These are phyloP conservation scores for Aethionema arabicum DNA, from an alignment of 345 rosid species.

Conservation along the genomic window DNA sequence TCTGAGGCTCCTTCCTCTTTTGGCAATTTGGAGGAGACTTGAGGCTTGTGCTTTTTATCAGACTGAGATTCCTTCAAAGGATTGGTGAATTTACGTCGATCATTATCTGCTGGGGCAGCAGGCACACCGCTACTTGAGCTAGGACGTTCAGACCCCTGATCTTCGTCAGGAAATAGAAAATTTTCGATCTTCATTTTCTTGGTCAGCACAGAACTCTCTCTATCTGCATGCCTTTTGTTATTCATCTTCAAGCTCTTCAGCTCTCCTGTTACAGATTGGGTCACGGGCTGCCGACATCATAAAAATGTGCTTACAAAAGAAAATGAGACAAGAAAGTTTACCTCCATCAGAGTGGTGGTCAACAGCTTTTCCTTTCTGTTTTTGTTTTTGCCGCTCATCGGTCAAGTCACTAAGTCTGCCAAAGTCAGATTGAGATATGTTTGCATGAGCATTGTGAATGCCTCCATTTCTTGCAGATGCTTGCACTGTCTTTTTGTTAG, in stretches of 20 bases:
- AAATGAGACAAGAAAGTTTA: slow-evolving; percentile 30
- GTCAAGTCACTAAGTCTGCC: slow-evolving; percentile 43
- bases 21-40: slow-evolving; percentile 43
- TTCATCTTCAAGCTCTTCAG: slow-evolving; percentile 54
- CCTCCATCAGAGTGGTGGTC: slow-evolving; percentile 63
- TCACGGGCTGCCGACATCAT: background rate
- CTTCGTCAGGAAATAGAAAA: slow-evolving; percentile 46
- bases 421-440: slow-evolving; percentile 27
- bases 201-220: slow-evolving; percentile 46
- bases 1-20: slow-evolving; percentile 53
- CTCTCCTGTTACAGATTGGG: slow-evolving; percentile 44
- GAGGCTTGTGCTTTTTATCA: slow-evolving; percentile 41
- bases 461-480: slow-evolving; percentile 42
- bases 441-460: slow-evolving; percentile 41
- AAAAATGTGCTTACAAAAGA: background rate
- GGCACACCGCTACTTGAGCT: slow-evolving; percentile 52
- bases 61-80: slow-evolving; percentile 39
- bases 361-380: slow-evolving; percentile 54
- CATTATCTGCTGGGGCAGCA: slow-evolving; percentile 44
- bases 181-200: slow-evolving; percentile 66
- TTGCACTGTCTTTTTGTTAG: slow-evolving; percentile 48
- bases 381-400: slow-evolving; percentile 47
- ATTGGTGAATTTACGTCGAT: slow-evolving; percentile 36
- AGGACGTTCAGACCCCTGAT: slow-evolving; percentile 49
- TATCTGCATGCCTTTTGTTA: slow-evolving; percentile 55